Conservation (phyloP, 2,329 filamentous ascomycete genomes). For the Penicillium sp. region DNA sequence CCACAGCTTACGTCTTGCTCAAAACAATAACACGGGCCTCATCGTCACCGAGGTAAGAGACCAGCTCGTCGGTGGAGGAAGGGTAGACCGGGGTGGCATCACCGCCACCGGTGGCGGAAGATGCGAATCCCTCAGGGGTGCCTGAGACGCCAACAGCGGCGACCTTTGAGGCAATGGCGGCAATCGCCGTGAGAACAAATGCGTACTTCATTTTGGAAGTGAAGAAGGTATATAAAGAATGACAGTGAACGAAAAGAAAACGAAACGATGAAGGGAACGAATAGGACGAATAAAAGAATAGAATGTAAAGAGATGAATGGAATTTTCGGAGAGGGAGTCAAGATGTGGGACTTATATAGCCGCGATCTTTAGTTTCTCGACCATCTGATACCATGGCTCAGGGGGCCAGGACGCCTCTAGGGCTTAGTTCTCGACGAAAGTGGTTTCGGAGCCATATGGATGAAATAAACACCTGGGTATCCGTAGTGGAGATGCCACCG, state of each 20-base stretch:
- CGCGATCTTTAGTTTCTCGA: no score
- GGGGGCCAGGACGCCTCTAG: not conserved
- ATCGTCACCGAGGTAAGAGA: slow-evolving; percentile 8
- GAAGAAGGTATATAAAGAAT: not conserved
- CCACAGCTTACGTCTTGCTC: slow-evolving; percentile 7
- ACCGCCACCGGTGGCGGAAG: slow-evolving; percentile 9
- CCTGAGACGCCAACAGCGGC: slow-evolving; percentile 7
- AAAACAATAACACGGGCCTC: slow-evolving; percentile 9
- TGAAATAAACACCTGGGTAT: not conserved
- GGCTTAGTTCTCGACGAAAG: not conserved
- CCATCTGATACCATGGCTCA: not conserved
- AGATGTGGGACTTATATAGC: not conserved
- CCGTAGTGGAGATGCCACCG: not conserved
- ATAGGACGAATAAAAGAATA: not conserved
- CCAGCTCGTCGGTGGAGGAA: slow-evolving; percentile 8
- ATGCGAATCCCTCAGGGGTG: slow-evolving; percentile 9
- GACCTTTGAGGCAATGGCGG: slow-evolving; percentile 2
- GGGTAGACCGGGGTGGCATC: slow-evolving; percentile 6
- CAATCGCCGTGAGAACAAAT: slow-evolving; percentile 4
- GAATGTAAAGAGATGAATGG: not conserved
- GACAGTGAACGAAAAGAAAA: not conserved
- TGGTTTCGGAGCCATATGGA: not conserved
- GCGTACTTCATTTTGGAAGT: slow-evolving; percentile 3
- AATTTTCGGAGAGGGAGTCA: not conserved
- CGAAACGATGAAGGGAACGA: not conserved